These are phyloP conservation scores for Hymenoscyphus linearis DNA, from an alignment of 2,329 filamentous ascomycete genomes.

Conservation along the genomic window DNA sequence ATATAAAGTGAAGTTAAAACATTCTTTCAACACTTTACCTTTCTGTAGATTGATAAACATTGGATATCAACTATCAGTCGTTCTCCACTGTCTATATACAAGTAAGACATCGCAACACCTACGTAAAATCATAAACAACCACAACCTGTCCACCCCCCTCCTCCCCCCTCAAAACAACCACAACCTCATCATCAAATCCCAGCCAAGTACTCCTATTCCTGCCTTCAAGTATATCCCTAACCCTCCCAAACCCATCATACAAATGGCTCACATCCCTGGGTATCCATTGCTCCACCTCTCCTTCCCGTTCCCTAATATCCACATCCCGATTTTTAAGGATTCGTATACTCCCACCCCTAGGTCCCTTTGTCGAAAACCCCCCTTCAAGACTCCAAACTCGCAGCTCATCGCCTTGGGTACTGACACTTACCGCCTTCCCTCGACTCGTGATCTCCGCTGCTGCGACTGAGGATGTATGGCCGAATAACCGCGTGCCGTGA, in stretches of 20 bases:
- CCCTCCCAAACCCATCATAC: too few species aligned
- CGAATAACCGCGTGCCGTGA: slow-evolving; percentile 60
- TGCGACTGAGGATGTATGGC: slow-evolving; percentile 65
- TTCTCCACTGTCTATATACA: too few species aligned
- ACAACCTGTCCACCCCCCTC: slow-evolving; percentile 52
- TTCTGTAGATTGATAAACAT: too few species aligned
- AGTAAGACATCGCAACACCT: background rate
- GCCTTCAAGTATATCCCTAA: background rate
- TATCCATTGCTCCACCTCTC: too few species aligned
- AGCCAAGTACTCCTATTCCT: slow-evolving; percentile 46
- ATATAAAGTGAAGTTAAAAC: too few species aligned
- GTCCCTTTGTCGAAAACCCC: slow-evolving; percentile 35
- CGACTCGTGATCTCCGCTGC: slow-evolving; percentile 62
- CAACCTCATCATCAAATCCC: slow-evolving; percentile 67
- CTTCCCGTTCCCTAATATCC: background rate
- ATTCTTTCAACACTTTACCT: too few species aligned
- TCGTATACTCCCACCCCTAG: slow-evolving; percentile 45
- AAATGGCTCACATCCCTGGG: slow-evolving; percentile 5
- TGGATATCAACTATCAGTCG: too few species aligned
- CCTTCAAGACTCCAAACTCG: slow-evolving; percentile 68
- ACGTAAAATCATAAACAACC: slow-evolving; percentile 67
- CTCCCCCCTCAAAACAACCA: slow-evolving; percentile 59
- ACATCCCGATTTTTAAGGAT: background rate
- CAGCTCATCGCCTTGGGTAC: slow-evolving; percentile 51
- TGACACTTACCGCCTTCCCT: slow-evolving; percentile 66